These are phyloP conservation scores for Strigomonas galati DNA, from an alignment of 208 protist species.

Conservation along the genomic window DNA sequence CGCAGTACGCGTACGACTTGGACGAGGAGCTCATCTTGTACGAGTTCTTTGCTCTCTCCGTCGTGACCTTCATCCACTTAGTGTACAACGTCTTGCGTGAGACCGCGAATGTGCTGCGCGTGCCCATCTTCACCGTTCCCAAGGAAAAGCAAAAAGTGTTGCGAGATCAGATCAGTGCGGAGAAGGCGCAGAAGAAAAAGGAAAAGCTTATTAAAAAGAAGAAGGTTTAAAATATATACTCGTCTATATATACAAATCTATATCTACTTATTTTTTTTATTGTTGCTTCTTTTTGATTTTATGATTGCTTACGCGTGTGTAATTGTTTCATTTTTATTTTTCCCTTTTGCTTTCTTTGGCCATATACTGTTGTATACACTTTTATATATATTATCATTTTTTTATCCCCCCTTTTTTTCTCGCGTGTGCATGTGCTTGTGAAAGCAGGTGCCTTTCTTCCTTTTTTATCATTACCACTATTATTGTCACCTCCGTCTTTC, in stretches of 20 bases:
- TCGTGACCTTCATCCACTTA: conserved; percentile 54
- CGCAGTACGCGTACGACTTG: conserved; percentile 30
- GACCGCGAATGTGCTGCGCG: conserved; percentile 35
- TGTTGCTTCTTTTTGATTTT: conserved; percentile 11
- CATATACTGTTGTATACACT: too few species aligned
- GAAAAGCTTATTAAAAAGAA: conserved; percentile 5
- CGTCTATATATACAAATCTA: conserved; percentile 2
- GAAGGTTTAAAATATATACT: conserved; percentile 4
- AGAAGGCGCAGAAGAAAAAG: conserved; percentile 10
- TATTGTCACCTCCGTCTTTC: too few species aligned
- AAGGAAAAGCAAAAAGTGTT: conserved; percentile 45
- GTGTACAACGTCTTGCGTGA: conserved; percentile 44
- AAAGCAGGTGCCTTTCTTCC: neutral
- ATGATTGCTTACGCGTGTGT: too few species aligned
- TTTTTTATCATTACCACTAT: conserved; percentile 8
- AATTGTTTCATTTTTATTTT: conserved; percentile 7
- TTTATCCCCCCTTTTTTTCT: too few species aligned
- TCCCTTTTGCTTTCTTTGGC: neutral
- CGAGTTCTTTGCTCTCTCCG: conserved; percentile 59
- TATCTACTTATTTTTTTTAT: conserved; percentile 15
- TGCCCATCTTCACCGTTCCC: conserved; percentile 63
- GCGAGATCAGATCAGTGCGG: conserved; percentile 19
- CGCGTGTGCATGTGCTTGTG: too few species aligned
- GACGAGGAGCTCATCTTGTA: conserved; percentile 58
- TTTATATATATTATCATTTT: too few species aligned